These are phyloP conservation scores for Xanthoceras sorbifolium DNA, from an alignment of 345 rosid genomes.

Conservation along the genomic window DNA sequence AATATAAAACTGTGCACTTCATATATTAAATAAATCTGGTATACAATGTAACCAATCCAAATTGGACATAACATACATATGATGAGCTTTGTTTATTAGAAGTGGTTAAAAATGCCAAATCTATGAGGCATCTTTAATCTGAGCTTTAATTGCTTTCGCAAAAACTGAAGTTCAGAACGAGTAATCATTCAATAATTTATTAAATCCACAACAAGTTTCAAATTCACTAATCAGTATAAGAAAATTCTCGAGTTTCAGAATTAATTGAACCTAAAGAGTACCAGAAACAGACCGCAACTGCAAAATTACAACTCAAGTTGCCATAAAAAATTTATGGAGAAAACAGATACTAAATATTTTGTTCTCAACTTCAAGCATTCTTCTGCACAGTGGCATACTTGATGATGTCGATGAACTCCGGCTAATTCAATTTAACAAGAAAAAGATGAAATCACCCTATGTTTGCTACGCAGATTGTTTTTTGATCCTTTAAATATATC, in stretches of 20 bases:
- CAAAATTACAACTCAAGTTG: neutral
- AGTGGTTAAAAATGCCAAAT: neutral
- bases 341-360: neutral
- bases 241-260: no score
- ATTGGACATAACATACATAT: neutral
- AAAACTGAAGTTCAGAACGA: neutral
- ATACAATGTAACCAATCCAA: no score
- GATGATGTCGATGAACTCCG: no score
- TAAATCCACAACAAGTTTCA: neutral
- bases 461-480: neutral
- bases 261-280: neutral
- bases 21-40: no score
- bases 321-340: slow-evolving; percentile 5
- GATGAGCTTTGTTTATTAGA: neutral
- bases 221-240: neutral
- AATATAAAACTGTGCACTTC: no score
- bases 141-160: neutral
- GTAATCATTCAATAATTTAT: neutral
- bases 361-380: neutral
- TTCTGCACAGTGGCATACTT: no score
- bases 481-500: neutral
- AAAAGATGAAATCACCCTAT: no score
- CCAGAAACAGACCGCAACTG: neutral
- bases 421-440: no score
- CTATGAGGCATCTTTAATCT: neutral